Base-by-base conservation (phyloP, 176 grass and related monocot genomes). In the Lolium perenne region DNA sequence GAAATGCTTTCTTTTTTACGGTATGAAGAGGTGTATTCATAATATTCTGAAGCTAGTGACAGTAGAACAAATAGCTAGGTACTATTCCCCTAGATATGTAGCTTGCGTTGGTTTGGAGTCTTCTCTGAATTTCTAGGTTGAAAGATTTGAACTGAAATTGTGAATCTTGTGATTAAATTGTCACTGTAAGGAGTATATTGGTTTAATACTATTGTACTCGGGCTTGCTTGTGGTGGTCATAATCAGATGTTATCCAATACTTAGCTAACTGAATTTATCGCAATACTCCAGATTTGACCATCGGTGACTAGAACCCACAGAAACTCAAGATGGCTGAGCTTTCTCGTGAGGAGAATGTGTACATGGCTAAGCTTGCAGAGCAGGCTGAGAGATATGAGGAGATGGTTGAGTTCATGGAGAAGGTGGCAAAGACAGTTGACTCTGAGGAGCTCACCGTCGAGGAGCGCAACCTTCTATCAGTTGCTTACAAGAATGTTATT, bases 401-500 rank as follows among this genome's bases (percentile, higher is more conserved):
- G 75, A 90, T 90, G 88, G 83, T 90, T 46, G 83, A 86, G 79
- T 82, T 90, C 89, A 87, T 87, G 84, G 74, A 83, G 84, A 90
- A 87, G 56, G 66, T 87, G 38, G 66, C 74, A 32, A 83, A 87
- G 80, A 23, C 74, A 56, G 74, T 87, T 56, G 84, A 90, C 70
- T 79, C 84, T 4, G 74, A 79, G 65, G 74, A 91, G 69, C 87
- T 89, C 18, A 86, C 87, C 4, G 86, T 89, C 6, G 87, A 92
- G 72, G 83, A 92, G 83, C 83, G 55, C 64, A 83, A 92, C 64
- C 79, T 92, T 54, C 83, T 92, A 15, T 89, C 83, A 2, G 82
- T 92, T 77, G 87, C 83, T 67, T 86, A 89, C 86, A 89, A 92
- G 83, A 92, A 92, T 79, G 83, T 92, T 3, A 86, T 89, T 49